These are phyloP conservation scores for Chondrus crispus DNA, from an alignment of 23 red algal genomes.

Conservation along the genomic window DNA sequence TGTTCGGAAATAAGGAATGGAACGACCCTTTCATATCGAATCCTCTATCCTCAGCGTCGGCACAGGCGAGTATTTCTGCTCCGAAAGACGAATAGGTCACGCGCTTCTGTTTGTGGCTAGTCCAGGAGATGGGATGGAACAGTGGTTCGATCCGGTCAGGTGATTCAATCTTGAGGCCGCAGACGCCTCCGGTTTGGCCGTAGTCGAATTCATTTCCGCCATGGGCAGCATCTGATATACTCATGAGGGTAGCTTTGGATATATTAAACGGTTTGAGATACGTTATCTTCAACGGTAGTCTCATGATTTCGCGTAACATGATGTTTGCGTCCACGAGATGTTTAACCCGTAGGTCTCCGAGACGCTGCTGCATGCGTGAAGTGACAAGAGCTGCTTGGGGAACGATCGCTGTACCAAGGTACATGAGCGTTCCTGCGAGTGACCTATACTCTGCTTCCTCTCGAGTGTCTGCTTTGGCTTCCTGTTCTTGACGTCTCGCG, in stretches of 20 bases:
- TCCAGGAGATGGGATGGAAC: not conserved
- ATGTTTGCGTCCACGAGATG: not conserved
- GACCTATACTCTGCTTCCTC: not conserved
- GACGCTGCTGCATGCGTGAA: not conserved
- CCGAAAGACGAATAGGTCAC: not conserved
- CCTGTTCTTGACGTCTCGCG: not conserved
- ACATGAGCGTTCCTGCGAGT: not conserved
- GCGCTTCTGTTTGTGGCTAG: not conserved
- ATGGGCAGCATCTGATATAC: slow-evolving; percentile 26
- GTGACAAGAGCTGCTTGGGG: not conserved
- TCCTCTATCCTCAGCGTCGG: not conserved
- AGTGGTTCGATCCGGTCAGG: not conserved
- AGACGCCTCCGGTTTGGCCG: not conserved
- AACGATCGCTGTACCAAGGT: not conserved
- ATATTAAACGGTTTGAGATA: not conserved
- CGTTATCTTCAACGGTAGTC: not conserved
- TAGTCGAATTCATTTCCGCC: not conserved
- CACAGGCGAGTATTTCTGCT: not conserved
- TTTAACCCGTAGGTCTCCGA: not conserved
- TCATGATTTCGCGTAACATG: not conserved
- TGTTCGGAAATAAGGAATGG: not conserved
- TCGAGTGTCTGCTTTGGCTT: not conserved
- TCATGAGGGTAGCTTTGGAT: not conserved
- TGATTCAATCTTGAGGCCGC: not conserved
- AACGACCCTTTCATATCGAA: not conserved